Conservation (phyloP, 106 monocot species). For the Allium sativum region DNA sequence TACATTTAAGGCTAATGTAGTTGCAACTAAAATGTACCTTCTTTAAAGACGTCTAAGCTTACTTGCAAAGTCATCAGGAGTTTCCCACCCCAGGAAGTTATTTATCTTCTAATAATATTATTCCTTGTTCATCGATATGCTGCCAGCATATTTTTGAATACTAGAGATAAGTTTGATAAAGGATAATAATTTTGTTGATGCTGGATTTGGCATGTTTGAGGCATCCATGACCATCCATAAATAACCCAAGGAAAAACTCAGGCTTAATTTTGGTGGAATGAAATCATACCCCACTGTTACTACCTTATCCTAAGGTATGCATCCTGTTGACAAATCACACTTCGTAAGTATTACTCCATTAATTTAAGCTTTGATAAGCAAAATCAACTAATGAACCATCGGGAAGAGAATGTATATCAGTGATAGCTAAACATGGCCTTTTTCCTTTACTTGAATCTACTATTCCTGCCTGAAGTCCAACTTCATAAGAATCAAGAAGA, state of each 20-base stretch:
- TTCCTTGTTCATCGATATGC: constrained; percentile 8
- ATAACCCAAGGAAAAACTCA: constrained; percentile 17
- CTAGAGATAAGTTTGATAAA: constrained; percentile 34
- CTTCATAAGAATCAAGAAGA: constrained; percentile 66
- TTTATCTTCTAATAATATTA: constrained; percentile 29
- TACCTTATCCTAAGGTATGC: constrained; percentile 40
- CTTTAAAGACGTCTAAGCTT: constrained; percentile 34
- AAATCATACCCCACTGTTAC: constrained; percentile 43
- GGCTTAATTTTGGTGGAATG: constrained; percentile 62
- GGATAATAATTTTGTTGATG: constrained; percentile 10
- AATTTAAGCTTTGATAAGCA: constrained; percentile 52
- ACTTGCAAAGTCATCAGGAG: constrained; percentile 61
- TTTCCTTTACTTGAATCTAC: constrained; percentile 15
- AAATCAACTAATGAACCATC: constrained; percentile 59
- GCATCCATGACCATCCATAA: constrained; percentile 90
- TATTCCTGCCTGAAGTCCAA: constrained; percentile 40
- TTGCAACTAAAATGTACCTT: constrained; percentile 23
- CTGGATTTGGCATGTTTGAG: constrained; percentile 29
- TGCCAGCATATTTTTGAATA: constrained; percentile 8
- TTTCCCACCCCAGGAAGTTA: constrained; percentile 53
- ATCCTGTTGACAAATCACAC: constrained; percentile 29
- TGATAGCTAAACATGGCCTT: constrained; percentile 29
- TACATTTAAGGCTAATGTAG: constrained; percentile 38
- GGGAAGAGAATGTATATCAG: constrained; percentile 49
- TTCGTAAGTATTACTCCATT: constrained; percentile 56